Evolutionary conservation across 2,329 filamentous ascomycete species (phyloP).

Genomic region (Sclerotiophoma versabilis): DNA sequence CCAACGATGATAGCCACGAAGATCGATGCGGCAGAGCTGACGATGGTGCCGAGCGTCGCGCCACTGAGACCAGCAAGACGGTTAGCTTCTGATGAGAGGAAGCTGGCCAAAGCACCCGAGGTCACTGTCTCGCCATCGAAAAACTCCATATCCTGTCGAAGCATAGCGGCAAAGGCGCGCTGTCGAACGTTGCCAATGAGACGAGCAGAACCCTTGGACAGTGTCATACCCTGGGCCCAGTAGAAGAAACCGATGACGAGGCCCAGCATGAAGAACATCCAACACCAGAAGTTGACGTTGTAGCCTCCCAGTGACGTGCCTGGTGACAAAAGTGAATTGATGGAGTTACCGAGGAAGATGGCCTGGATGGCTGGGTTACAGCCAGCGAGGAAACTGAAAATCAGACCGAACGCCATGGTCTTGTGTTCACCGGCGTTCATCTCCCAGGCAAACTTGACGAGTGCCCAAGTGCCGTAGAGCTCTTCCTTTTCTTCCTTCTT

Average conservation of each 20-base stretch:
- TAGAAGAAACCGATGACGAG: constrained; percentile 36
- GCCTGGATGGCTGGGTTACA: constrained; percentile 59
- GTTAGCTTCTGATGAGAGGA: constrained; percentile 76
- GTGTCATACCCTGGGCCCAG: constrained; percentile 51
- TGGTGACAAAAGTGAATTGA: constrained; percentile 71
- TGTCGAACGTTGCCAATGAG: constrained; percentile 85
- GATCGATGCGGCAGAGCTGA: constrained; percentile 81
- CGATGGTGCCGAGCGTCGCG: constrained; percentile 83
- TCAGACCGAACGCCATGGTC: constrained; percentile 53
- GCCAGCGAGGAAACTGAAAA: constrained; percentile 46
- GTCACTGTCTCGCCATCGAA: constrained; percentile 93
- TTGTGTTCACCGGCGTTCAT: constrained; percentile 45
- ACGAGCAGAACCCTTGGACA: constrained; percentile 64
- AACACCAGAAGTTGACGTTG: constrained; percentile 69
- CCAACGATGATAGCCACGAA: constrained; percentile 73
- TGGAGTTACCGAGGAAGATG: constrained; percentile 84
- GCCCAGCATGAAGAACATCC: constrained; percentile 48
- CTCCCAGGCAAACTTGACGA: constrained; percentile 41
- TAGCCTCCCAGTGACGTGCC: constrained; percentile 61
- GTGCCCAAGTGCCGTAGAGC: constrained; percentile 53
- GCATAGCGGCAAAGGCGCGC: constrained; percentile 82
- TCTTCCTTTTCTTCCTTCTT: constrained; percentile 34
- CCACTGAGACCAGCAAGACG: constrained; percentile 90
- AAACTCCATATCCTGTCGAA: constrained; percentile 84
- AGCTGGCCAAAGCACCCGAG: constrained; percentile 80